Conservation (phyloP, 352 stramenopile species). For the Pythium monospermum region DNA sequence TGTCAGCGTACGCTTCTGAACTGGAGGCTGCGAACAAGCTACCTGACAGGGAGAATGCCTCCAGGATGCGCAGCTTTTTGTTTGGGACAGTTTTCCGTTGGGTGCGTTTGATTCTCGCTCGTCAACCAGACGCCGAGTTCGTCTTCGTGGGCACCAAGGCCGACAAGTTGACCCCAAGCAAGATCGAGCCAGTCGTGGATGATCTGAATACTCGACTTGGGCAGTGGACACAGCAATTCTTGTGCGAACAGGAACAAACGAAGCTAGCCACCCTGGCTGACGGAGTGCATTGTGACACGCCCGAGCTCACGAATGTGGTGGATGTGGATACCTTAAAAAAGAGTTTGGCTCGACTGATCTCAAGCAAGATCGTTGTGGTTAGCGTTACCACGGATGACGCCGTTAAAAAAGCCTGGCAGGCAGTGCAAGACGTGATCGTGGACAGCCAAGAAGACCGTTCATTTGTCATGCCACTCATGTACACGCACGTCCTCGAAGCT, state of each 20-base stretch:
- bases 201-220: not conserved
- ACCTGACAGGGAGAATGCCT: too few relatives aligned
- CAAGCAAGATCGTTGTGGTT: too few relatives aligned
- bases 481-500: not conserved
- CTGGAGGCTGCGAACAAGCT: too few relatives aligned
- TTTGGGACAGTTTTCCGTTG: conserved; percentile 4
- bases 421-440: not conserved
- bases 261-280: not conserved
- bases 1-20: not conserved
- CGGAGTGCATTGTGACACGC: too few relatives aligned
- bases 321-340: too few relatives aligned
- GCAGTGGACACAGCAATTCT: not conserved
- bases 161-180: not conserved
- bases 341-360: not conserved
- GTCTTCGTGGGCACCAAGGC: conserved; percentile 3
- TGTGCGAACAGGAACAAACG: not conserved
- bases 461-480: not conserved
- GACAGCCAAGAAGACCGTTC: not conserved
- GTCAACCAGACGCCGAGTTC: conserved; percentile 7
- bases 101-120: conserved; percentile 1
- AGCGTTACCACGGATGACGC: too few relatives aligned
- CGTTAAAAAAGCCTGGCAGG: too few relatives aligned
- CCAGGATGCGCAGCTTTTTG: too few relatives aligned
- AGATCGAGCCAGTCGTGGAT: not conserved
- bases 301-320: too few relatives aligned